Conservation (phyloP, 352 stramenopile species). For the Phytophthora foliorum region DNA sequence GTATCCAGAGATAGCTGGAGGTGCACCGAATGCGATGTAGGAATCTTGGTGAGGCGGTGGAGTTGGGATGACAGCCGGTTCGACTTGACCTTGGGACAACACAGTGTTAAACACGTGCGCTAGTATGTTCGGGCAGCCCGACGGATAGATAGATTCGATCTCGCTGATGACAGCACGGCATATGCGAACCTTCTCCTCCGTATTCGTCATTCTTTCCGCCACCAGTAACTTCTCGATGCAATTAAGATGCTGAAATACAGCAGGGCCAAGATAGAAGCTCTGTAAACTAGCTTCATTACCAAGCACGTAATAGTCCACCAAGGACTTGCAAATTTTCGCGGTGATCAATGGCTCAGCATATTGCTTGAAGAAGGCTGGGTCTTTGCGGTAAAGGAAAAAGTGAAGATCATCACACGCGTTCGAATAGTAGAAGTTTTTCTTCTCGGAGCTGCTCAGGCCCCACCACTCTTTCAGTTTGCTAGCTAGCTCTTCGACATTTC, state of each 20-base stretch:
- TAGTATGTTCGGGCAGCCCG: slow-evolving; percentile 14
- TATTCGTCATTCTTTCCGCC: slow-evolving; percentile 34
- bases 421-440: slow-evolving; percentile 48
- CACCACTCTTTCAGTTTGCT: slow-evolving; percentile 50
- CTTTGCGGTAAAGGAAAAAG: slow-evolving; percentile 67
- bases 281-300: slow-evolving; percentile 37
- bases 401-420: slow-evolving; percentile 64
- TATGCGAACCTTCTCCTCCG: slow-evolving; percentile 28
- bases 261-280: slow-evolving; percentile 37
- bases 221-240: slow-evolving; percentile 57
- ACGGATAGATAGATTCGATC: slow-evolving; percentile 34
- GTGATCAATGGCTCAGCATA: slow-evolving; percentile 45
- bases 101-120: slow-evolving; percentile 44
- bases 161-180: slow-evolving; percentile 43
- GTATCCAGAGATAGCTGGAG: neutral
- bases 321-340: slow-evolving; percentile 59
- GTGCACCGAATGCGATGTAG: neutral
- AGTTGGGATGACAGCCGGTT: slow-evolving; percentile 2
- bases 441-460: slow-evolving; percentile 24
- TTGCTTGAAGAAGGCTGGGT: slow-evolving; percentile 55
- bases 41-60: no score
- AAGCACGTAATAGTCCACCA: slow-evolving; percentile 67
- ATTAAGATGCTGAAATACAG: slow-evolving; percentile 43
- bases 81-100: slow-evolving; percentile 39
- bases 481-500: slow-evolving; percentile 31